Evolutionary conservation across 495 filamentous ascomycete genomes (phyloP), one percentile per base, ranked within the genome.

Genomic region (Aspergillus mulundensis): DNA sequence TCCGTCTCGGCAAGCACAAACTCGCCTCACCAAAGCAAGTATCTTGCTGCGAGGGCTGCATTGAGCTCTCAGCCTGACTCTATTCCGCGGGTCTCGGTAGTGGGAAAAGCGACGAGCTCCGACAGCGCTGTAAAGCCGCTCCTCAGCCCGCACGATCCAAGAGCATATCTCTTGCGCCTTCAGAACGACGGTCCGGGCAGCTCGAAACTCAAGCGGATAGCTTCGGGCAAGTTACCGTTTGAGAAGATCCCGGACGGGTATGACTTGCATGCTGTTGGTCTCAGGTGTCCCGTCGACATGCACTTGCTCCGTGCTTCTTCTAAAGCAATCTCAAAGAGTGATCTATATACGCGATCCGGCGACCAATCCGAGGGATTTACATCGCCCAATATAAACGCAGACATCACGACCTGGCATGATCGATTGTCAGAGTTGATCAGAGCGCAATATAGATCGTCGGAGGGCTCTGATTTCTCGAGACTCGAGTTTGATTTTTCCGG

Each of bases 21-120:
- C 12, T 70, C 69, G 0, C 70, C 70, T 1, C 73, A 76, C 52
- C 57, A 51, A 25, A 77, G 59, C 46, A 62, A 73, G 24, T 75
- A 71, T 48, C 61, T 75, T 14, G 68, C 72, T 5, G 73, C 75
- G 7, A 69, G 70, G 52, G 70, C 70, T 15, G 65, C 69, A 3
- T 56, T 75, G 38, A 56, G 51, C 12, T 52, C 63, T 6, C 53
- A 68, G 3, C 38, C 57, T 39, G 25, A 40, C 20, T 41, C 21
- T 16, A 28, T 20, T 14, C 5, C 40, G 7, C 19, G 20, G 7
- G 56, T 8, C 20, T 15, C 21, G n/a, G 25, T 8, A 2, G 5
- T 14, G 15, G 18, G 3, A 30, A 44, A 34, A 12, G 47, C 42
- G 39, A n/a, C 45, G 12, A n/a, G 24, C 2, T 8, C 40, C 7